Evolutionary conservation across 2,329 filamentous ascomycete species (phyloP), one percentile per base, ranked within the genome.

Genomic region (Aaosphaeria arxii): DNA sequence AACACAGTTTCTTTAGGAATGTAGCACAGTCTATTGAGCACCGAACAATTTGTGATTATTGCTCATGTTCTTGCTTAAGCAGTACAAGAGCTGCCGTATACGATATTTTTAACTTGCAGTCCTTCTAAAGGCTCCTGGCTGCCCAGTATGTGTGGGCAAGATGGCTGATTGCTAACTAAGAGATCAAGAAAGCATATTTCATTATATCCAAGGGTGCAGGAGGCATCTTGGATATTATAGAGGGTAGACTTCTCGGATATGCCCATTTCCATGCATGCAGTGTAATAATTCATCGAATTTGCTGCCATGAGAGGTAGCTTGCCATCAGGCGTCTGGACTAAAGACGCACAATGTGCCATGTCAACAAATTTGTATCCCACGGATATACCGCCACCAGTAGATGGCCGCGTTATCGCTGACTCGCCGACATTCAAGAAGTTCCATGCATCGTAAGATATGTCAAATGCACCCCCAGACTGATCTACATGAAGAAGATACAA

Each of bases 381-480:
- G 36, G 67, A 58, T 40, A 80, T 67, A 43, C 76, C 75, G 41
- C 81, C 81, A 49, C 80, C 80, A 32, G 62, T 49, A 2, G 72
- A 67, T 11, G 80, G 79, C 43, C 71, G 59, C 11, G 71, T 62
- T 6, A 66, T 70, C 38, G 80, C 81, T 7, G 73, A 71, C 51
- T 73, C 58, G 53, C 80, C 80, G 32, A 74, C 78, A 56, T 67
- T 66, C 36, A 84, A 77, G 59, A 78, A 78, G 72, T 82, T 82
- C 79, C 79, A 84, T 43, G 81, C 80, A 53, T 84, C 81, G 71
- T 84, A 84, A 48, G 72, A 77, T 69, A 84, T 77, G 66, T 84
- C 82, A 63, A 80, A 64, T 45, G 80, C 81, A 43, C 80, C 80
- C 38, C 71, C 73, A 0, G 80, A 83, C 44, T 71, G 66, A 71